These are phyloP conservation scores for Rhododendron griersonianum DNA, from an alignment of 148 eudicot species.

Conservation along the genomic window DNA sequence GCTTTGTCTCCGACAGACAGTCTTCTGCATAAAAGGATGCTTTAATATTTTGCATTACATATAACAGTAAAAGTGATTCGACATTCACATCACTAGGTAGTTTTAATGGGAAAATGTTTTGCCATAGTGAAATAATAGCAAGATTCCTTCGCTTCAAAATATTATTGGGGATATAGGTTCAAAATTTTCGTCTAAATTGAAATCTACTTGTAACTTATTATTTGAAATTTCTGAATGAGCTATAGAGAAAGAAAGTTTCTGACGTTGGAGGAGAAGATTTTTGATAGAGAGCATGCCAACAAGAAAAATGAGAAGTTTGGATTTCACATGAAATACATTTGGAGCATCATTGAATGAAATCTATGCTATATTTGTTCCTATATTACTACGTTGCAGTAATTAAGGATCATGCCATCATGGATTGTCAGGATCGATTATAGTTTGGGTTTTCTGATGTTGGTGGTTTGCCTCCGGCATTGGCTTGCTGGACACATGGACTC, in stretches of 20 bases:
- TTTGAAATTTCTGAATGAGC: not conserved
- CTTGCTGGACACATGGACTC: not conserved
- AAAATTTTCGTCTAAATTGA: not conserved
- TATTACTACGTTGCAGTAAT: not conserved
- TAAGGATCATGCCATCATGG: not conserved
- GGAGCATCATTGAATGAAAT: not conserved
- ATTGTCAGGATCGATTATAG: not conserved
- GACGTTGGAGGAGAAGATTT: not conserved
- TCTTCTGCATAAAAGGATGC: not conserved
- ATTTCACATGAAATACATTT: not conserved
- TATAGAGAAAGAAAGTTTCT: not conserved
- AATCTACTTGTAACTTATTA: not conserved
- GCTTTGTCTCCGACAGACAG: not conserved
- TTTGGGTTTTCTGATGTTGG: not conserved
- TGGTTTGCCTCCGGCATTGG: not conserved
- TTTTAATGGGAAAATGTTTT: not conserved
- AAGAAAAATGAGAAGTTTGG: not conserved
- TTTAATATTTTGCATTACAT: not conserved
- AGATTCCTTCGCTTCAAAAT: not conserved
- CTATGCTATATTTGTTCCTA: not conserved
- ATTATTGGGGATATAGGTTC: not conserved
- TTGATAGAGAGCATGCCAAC: not conserved
- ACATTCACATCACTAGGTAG: not conserved
- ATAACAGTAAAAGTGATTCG: not conserved
- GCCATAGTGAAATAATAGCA: not conserved